Base-by-base conservation (phyloP, 768 basidiomycete species). In the Naganishia onofrii region DNA sequence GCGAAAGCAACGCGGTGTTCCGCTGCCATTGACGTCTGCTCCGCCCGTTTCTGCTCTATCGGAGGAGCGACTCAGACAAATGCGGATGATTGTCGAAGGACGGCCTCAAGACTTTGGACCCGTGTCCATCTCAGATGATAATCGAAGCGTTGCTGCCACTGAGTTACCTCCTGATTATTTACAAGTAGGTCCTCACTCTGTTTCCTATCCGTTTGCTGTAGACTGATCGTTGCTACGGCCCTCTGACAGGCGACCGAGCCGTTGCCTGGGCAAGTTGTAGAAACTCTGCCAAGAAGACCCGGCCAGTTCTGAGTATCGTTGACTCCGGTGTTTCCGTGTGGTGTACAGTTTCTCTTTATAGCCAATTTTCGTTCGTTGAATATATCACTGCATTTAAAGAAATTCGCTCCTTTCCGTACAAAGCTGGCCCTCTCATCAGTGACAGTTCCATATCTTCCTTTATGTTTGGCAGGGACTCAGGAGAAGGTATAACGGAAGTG, bases 141-240 rank as follows among this genome's bases (percentile, higher is more conserved):
- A 63, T 42, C 21, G 19, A 1, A 12, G 21, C 36, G 12, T 63
- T 4, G 48, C 48, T n/a, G 48, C 12, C 48, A 51, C 48, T 51
- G 48, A 51, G 15, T 42, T 63, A n/a, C 60, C 60, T 12, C 60
- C 60, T 5, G 60, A 63, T 44, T 63, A 63, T 63, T 8, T 38
- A 17, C 60, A 63, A 34, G 60, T 63, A n/a, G 28, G 60, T n/a
- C n/a, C n/a, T n/a, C 23, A 26, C 2, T 34, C 21, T n/a, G 38
- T n/a, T n/a, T 8, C 21, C 31, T 58, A 7, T 15, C 57, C 21
- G 17, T 10, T 10, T 6, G n/a, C 12, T 34, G 34, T 9, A 21
- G 8, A 58, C 32, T 58, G 13, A 36, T 12, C 21, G 2, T 28
- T 17, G 7, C 26, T 2, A n/a, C n/a, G n/a, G n/a, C n/a, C n/a